phyloP scores from a whole-genome alignment of 108 stramenopile genomes.

The Skeletonema tropicum region DNA sequence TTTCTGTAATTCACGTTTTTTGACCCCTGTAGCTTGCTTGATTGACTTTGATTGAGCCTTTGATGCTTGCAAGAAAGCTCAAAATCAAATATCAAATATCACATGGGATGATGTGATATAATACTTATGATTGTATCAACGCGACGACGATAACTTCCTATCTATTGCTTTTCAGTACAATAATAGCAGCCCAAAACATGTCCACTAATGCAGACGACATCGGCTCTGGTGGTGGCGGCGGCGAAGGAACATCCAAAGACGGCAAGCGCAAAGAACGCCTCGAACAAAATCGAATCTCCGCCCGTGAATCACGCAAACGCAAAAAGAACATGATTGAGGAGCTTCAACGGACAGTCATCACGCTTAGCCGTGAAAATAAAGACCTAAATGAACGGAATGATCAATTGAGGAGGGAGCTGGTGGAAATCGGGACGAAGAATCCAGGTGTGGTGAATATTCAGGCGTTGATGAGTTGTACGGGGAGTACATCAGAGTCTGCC shows the following conservation, averaged over 20 bases:
- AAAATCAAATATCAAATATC: too few species aligned
- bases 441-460: slow-evolving; percentile 77
- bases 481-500: background rate
- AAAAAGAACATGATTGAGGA: slow-evolving; percentile 94
- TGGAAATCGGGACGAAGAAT: slow-evolving; percentile 85
- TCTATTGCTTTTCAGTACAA: too few species aligned
- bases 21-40: too few species aligned
- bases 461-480: slow-evolving; percentile 57
- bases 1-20: too few species aligned
- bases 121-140: too few species aligned
- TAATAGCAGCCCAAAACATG: background rate
- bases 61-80: too few species aligned
- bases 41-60: too few species aligned
- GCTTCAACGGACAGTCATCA: slow-evolving; percentile 86
- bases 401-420: slow-evolving; percentile 61
- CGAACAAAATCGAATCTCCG: slow-evolving; percentile 91
- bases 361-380: slow-evolving; percentile 82
- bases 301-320: slow-evolving; percentile 83
- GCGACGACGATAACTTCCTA: too few species aligned
- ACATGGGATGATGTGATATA: too few species aligned
- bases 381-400: slow-evolving; percentile 86
- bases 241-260: slow-evolving; percentile 26
- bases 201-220: slow-evolving; percentile 23
- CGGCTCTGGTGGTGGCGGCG: slow-evolving; percentile 10
- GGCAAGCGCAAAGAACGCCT: slow-evolving; percentile 81